Conservation (phyloP, 108 stramenopile species). For the Skeletonema costatum region DNA sequence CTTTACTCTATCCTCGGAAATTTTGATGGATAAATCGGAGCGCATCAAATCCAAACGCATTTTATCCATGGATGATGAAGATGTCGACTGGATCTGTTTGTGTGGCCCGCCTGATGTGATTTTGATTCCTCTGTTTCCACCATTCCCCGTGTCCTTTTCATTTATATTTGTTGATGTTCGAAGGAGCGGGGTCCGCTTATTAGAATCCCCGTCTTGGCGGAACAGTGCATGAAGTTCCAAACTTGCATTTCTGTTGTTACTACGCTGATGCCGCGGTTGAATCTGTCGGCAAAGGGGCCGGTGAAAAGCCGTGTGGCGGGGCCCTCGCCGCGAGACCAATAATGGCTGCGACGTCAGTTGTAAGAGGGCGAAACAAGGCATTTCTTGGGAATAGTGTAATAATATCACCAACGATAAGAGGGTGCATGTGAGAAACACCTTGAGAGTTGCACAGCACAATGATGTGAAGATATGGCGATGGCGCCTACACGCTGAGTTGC, state of each 20-base stretch:
- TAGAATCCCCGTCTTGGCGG: background rate
- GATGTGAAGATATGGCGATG: background rate
- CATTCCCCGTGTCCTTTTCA: background rate
- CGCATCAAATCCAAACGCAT: constrained; percentile 25
- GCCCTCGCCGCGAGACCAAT: background rate
- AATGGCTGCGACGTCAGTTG: background rate
- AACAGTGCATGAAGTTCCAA: background rate
- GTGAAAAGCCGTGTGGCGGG: background rate
- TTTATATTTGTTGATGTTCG: constrained; percentile 2
- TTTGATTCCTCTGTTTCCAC: background rate
- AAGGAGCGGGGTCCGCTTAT: background rate
- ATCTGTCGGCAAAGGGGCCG: background rate
- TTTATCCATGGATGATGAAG: constrained; percentile 1
- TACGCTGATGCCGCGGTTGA: background rate
- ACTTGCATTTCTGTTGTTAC: background rate
- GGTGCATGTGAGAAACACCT: background rate
- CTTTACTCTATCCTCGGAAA: constrained; percentile 12
- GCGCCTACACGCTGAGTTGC: background rate
- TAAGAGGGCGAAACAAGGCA: background rate
- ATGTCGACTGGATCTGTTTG: background rate
- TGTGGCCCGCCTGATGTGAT: background rate
- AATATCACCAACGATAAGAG: background rate
- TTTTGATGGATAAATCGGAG: constrained; percentile 12
- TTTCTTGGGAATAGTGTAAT: background rate
- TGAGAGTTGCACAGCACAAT: background rate